Percentiles rank a stretch among this genome's conserved stretches.
These are phyloP conservation scores for Podosphaera xanthii DNA, from an alignment of 2,329 filamentous ascomycete genomes.

Conservation along the genomic window DNA sequence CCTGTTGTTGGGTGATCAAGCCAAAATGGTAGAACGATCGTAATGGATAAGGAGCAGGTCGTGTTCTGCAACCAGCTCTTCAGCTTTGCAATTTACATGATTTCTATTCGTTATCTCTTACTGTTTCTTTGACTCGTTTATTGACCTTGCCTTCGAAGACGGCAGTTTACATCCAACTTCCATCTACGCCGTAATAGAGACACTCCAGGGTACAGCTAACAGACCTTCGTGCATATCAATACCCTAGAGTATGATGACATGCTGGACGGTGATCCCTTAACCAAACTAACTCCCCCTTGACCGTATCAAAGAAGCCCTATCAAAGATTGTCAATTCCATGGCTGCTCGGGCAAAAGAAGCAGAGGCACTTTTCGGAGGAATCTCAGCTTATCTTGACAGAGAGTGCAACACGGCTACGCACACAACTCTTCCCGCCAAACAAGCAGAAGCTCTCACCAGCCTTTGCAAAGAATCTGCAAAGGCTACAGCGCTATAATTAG, in stretches of 20 bases:
- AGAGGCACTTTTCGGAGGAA: not conserved
- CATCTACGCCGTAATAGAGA: too few relatives aligned
- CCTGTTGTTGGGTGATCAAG: too few relatives aligned
- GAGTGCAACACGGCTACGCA: not conserved
- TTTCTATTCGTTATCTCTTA: too few relatives aligned
- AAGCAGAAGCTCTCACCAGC: not conserved
- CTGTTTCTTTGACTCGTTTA: too few relatives aligned
- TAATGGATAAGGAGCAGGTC: too few relatives aligned
- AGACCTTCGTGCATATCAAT: not conserved
- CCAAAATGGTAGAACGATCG: too few relatives aligned
- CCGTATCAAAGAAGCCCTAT: not conserved
- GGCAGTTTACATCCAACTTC: too few relatives aligned
- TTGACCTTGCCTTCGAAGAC: too few relatives aligned
- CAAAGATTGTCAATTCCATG: not conserved
- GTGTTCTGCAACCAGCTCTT: too few relatives aligned
- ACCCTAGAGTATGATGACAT: not conserved
- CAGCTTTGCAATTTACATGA: too few relatives aligned
- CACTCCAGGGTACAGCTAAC: not conserved
- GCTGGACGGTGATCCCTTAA: not conserved
- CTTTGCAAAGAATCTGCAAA: not conserved
- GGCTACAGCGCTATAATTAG: not conserved
- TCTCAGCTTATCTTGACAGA: not conserved
- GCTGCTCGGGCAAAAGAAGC: not conserved
- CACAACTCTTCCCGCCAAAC: not conserved
- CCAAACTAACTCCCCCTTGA: not conserved